Evolutionary conservation across 192 early-diverging fungal genomes (phyloP), one percentile per base, ranked within the genome.

Genomic region (Rhizophagus sp.): DNA sequence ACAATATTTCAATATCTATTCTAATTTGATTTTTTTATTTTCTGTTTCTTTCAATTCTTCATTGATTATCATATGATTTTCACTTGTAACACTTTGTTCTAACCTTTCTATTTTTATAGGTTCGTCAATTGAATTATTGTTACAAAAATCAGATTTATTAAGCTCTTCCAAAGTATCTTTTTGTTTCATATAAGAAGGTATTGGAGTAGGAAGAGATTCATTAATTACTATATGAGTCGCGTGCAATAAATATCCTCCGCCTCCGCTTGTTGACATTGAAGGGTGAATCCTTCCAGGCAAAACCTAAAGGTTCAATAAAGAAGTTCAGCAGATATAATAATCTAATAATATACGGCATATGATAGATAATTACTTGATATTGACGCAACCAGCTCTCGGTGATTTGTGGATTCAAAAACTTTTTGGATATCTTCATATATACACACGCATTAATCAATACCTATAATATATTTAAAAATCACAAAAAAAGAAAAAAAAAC

Each of bases 311-410:
- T 33, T 27, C 19, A 30, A 39, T 33, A 68, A 62, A 70, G 12
- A 49, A 65, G 82, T 67, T n/a, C 69, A 25, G 22, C 34, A 47
- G 30, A 50, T 15, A 33, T 44, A n/a, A 67, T 4, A 5, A 47
- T 30, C 0, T 41, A 41, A 25, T 39, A 49, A 73, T 15, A n/a
- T 24, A 52, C 50, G 2, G 24, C 17, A 68, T 52, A 62, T 44
- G 33, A 69, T 47, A 62, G 64, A 44, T 27, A 62, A 79, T 81
- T 79, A 82, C 90, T 83, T 95, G 94, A 76, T 94, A 95, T 81
- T 97, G 92, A 34, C 98, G 89, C 69, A 98, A 85, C 94, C 93
- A 97, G 81, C 93, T 95, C 80, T 99, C 97, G 2, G 93, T 94
- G 25, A 99, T 76, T 81, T 96, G 93, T 15, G 94, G 91, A 62